Conservation (phyloP, 2,329 filamentous ascomycete species). For the Epicoccum sorghinum region DNA sequence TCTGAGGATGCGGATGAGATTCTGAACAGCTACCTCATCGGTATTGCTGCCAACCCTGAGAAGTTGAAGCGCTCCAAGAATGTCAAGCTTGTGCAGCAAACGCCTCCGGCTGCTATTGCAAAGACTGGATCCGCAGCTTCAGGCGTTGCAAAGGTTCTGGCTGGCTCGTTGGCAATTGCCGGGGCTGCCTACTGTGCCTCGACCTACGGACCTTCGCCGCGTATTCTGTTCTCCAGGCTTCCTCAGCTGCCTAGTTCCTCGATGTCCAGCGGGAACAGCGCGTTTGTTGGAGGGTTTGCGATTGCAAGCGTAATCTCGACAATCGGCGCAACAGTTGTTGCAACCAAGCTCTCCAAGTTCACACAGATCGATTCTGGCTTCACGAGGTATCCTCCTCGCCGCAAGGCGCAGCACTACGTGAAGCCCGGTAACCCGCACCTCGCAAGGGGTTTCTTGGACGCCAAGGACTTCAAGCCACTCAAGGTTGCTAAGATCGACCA, state of each 20-base stretch:
- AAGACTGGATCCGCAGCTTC: constrained; percentile 11
- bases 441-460: constrained; percentile 56
- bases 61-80: constrained; percentile 33
- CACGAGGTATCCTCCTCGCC: constrained; percentile 31
- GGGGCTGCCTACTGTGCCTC: constrained; percentile 19
- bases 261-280: constrained; percentile 10
- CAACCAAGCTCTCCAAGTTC: constrained; percentile 50
- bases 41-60: constrained; percentile 18
- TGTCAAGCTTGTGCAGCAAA: constrained; percentile 48
- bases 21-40: constrained; percentile 45
- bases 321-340: constrained; percentile 20
- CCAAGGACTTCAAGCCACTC: constrained; percentile 56
- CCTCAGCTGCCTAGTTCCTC: constrained; percentile 8
- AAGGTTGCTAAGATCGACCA: constrained; percentile 44
- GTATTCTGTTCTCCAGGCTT: constrained; percentile 13
- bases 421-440: constrained; percentile 24
- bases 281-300: constrained; percentile 23
- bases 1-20: constrained; percentile 55
- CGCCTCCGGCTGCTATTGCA: neutral
- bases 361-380: constrained; percentile 41
- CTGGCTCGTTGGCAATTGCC: constrained; percentile 16
- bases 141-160: constrained; percentile 12
- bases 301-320: constrained; percentile 26
- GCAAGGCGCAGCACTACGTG: constrained; percentile 12
- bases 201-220: constrained; percentile 16